Evolutionary conservation across 2,329 filamentous ascomycete species (phyloP).

Genomic region (Didymella exigua): DNA sequence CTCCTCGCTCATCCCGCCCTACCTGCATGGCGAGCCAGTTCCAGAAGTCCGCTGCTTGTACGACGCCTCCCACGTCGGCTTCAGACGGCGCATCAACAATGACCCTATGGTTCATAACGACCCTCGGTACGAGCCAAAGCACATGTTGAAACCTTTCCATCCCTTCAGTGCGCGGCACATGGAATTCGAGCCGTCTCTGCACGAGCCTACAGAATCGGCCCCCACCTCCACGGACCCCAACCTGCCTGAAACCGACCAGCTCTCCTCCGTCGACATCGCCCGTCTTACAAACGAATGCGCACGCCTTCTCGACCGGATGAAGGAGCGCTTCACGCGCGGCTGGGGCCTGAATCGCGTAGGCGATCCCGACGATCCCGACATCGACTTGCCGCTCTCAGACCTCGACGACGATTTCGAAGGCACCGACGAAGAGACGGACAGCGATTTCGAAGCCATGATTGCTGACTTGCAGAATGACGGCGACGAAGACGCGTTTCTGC

Average conservation of each 20-base stretch:
- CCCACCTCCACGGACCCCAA: not conserved
- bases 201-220: not conserved
- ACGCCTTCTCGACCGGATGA: slow-evolving; percentile 16
- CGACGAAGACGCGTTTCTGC: slow-evolving; percentile 7
- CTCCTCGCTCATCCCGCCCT: slow-evolving; percentile 38
- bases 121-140: not conserved
- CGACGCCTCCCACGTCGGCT: slow-evolving; percentile 54
- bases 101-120: not conserved
- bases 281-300: slow-evolving; percentile 18
- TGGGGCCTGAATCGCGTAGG: not conserved
- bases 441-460: slow-evolving; percentile 9
- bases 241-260: slow-evolving; percentile 34
- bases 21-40: slow-evolving; percentile 35
- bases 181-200: not conserved
- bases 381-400: not conserved
- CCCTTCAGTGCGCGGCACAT: not conserved
- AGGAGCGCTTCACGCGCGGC: slow-evolving; percentile 14
- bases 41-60: slow-evolving; percentile 37
- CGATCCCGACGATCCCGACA: not conserved
- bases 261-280: slow-evolving; percentile 24
- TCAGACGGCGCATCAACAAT: slow-evolving; percentile 25
- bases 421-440: slow-evolving; percentile 7
- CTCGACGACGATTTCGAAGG: slow-evolving; percentile 1
- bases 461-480: slow-evolving; percentile 13
- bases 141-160: not conserved